These are phyloP conservation scores for Eucalyptus virginea DNA, from an alignment of 345 rosid species.

Conservation along the genomic window DNA sequence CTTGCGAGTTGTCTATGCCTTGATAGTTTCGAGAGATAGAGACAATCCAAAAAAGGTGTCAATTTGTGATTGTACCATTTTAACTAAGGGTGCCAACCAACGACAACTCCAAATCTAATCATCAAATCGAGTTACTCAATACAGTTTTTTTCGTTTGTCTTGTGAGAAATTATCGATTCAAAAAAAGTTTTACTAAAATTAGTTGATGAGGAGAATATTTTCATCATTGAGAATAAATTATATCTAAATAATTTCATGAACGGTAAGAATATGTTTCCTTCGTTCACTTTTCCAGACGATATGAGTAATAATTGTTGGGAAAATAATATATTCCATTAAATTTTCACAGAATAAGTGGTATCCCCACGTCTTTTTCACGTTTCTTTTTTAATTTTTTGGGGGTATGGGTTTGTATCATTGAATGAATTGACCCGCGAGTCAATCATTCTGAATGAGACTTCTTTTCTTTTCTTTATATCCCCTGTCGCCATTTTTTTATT, in stretches of 20 bases:
- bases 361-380: neutral
- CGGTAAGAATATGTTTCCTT: neutral
- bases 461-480: neutral
- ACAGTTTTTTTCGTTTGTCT: rapidly evolving
- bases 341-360: neutral
- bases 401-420: neutral
- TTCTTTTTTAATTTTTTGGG: neutral
- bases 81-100: neutral
- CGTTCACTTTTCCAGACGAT: neutral
- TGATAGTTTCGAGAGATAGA: neutral
- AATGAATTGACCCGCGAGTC: neutral
- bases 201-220: rapidly evolving
- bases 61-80: neutral
- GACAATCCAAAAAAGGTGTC: neutral
- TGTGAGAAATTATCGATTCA: neutral
- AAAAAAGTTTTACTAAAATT: neutral
- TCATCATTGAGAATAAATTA: neutral
- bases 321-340: neutral
- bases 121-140: neutral
- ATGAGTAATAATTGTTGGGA: neutral
- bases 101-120: neutral
- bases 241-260: neutral
- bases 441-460: neutral
- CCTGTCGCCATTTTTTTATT: neutral
- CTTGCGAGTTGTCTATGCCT: neutral